Conservation (phyloP, 805 yeast species). For the Candida ponderosae region DNA sequence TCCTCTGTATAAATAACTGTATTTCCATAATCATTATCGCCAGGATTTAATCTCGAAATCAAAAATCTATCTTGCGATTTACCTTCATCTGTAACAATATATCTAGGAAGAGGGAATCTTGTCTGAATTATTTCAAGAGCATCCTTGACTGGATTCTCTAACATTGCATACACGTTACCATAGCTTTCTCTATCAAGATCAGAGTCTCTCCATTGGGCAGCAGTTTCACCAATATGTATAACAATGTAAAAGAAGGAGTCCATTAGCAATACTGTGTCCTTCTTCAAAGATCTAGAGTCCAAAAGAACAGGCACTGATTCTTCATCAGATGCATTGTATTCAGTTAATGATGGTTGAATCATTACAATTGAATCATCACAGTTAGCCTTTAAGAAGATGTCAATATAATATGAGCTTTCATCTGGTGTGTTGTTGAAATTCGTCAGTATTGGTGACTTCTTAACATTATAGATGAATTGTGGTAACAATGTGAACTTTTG, state of each 20-base stretch:
- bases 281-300: constrained; percentile 83
- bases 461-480: constrained; percentile 85
- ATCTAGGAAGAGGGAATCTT: constrained; percentile 93
- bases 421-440: constrained; percentile 96
- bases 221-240: constrained; percentile 84
- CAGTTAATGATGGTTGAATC: constrained; percentile 91
- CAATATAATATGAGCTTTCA: constrained; percentile 92
- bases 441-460: constrained; percentile 89
- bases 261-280: constrained; percentile 73
- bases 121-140: constrained; percentile 82
- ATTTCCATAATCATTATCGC: constrained; percentile 48
- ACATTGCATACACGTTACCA: constrained; percentile 69
- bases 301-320: constrained; percentile 83
- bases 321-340: constrained; percentile 60
- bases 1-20: constrained; percentile 8
- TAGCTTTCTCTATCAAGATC: constrained; percentile 83
- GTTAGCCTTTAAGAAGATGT: constrained; percentile 77
- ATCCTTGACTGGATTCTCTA: constrained; percentile 80
- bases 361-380: constrained; percentile 85
- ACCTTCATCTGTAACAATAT: constrained; percentile 92
- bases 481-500: constrained; percentile 80
- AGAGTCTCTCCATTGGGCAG: constrained; percentile 90
- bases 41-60: constrained; percentile 87
- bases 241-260: constrained; percentile 95
- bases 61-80: constrained; percentile 95